A percentile compares a stretch with the other conserved stretches of the same genome.
Evolutionary conservation across 495 filamentous ascomycete genomes (phyloP).

Genomic region (Bombardia bombarda): DNA sequence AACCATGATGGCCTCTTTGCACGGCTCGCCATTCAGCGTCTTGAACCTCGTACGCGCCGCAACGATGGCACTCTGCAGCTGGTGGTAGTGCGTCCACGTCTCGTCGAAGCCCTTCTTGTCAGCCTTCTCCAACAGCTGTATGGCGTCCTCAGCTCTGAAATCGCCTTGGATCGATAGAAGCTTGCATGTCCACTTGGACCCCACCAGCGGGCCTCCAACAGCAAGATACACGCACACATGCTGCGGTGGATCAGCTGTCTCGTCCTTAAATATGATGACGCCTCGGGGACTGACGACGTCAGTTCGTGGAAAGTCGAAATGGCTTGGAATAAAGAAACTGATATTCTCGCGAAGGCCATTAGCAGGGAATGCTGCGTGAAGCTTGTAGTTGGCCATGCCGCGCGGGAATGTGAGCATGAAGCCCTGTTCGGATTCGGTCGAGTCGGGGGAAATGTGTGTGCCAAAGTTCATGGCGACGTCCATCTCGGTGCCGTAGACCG

Average conservation of each 20-base stretch:
- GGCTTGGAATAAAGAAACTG: constrained; percentile 16
- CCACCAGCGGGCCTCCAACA: not conserved
- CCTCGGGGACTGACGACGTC: constrained; percentile 2
- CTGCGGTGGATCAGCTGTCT: not conserved
- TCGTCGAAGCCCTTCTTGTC: not conserved
- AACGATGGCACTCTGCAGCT: constrained; percentile 6
- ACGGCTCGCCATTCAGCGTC: constrained; percentile 7
- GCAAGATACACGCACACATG: constrained; percentile 8
- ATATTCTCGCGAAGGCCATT: constrained; percentile 6
- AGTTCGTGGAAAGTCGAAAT: no score
- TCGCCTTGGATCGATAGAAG: constrained; percentile 6
- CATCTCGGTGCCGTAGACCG: constrained; percentile 16
- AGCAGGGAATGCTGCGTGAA: constrained; percentile 6
- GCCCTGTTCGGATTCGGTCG: not conserved
- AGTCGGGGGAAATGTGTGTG: constrained; percentile 1
- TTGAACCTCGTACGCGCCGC: constrained; percentile 11
- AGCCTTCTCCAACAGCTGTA: no score
- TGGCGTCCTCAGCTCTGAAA: no score
- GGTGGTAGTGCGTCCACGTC: constrained; percentile 8
- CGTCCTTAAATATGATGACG: constrained; percentile 9
- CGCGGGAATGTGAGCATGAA: constrained; percentile 19
- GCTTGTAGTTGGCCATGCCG: constrained; percentile 10
- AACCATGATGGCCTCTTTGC: constrained; percentile 9
- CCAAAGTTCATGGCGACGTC: constrained; percentile 19
- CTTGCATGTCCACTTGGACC: constrained; percentile 10